Percentiles rank a stretch among this genome's conserved stretches.
Conservation (phyloP, 148 eudicot species). For the Vaccinium darrowii region DNA sequence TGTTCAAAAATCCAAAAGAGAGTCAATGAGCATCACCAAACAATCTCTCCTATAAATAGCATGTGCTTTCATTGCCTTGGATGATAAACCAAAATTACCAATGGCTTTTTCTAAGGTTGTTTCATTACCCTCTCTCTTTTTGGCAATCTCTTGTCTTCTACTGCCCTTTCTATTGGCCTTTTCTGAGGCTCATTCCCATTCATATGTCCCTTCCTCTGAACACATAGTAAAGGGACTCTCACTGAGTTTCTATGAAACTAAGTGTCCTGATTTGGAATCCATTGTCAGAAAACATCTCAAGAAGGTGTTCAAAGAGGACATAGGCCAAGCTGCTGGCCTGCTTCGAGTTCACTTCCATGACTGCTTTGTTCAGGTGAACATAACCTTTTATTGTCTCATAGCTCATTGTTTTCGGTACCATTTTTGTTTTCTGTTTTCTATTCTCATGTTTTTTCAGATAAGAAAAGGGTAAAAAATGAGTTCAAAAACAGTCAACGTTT, state of each 20-base stretch:
- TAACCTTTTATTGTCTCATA: neutral
- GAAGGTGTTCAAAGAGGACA: slow-evolving; percentile 24
- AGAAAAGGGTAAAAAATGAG: neutral
- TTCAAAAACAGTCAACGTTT: too few species aligned
- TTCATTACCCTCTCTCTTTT: slow-evolving; percentile 9
- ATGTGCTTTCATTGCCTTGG: neutral
- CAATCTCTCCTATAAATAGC: neutral
- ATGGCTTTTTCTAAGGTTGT: slow-evolving; percentile 8
- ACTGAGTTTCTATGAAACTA: slow-evolving; percentile 20
- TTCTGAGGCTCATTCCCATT: slow-evolving; percentile 11
- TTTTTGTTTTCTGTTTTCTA: too few species aligned
- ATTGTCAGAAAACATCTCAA: slow-evolving; percentile 21
- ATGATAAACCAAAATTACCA: neutral
- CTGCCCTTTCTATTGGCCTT: neutral
- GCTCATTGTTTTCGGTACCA: too few species aligned
- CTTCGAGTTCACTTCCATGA: slow-evolving; percentile 34
- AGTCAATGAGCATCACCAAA: neutral
- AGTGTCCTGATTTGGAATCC: slow-evolving; percentile 25
- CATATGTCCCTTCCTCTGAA: neutral
- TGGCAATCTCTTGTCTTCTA: slow-evolving; percentile 11
- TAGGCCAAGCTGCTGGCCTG: slow-evolving; percentile 28
- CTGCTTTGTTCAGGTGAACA: slow-evolving; percentile 31
- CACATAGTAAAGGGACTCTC: slow-evolving; percentile 22
- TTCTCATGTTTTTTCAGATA: too few species aligned
- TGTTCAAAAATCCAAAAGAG: neutral